Conservation (phyloP, 1,284 basidiomycete genomes). For the Leccinum solheimii region DNA sequence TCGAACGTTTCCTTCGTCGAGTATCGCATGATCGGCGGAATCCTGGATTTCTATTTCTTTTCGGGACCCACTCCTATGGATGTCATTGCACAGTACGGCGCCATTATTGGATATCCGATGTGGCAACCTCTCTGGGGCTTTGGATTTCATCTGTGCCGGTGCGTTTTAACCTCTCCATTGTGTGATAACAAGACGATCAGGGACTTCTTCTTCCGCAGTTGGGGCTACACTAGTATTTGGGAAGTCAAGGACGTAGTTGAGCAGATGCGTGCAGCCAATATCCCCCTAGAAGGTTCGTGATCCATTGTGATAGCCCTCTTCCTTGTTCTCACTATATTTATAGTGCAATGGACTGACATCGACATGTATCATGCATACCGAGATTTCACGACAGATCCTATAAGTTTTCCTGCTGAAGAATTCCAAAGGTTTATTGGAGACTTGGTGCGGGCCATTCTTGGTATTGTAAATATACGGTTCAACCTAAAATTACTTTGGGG, state of each 20-base stretch:
- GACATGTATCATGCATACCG: conserved; percentile 67
- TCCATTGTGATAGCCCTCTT: background rate
- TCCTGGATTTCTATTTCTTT: conserved; percentile 70
- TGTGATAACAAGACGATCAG: background rate
- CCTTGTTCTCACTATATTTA: background rate
- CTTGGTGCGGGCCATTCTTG: conserved; percentile 45
- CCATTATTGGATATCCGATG: conserved; percentile 57
- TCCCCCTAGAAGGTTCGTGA: conserved; percentile 60
- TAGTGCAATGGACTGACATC: conserved; percentile 54
- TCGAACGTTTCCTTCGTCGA: conserved; percentile 58
- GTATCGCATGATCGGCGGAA: conserved; percentile 67
- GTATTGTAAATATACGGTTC: background rate
- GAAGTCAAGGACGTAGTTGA: conserved; percentile 49
- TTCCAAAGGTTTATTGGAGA: conserved; percentile 59
- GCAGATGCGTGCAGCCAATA: conserved; percentile 60
- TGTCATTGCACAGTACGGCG: conserved; percentile 71
- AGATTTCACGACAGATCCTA: conserved; percentile 70
- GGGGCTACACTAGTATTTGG: conserved; percentile 54
- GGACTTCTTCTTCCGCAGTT: conserved; percentile 36
- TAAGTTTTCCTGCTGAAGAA: conserved; percentile 59
- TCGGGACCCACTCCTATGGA: conserved; percentile 63
- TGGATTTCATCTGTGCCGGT: conserved; percentile 72
- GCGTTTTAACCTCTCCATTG: conserved; percentile 1
- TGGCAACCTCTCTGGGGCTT: conserved; percentile 72
- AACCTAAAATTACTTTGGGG: background rate